phyloP scores from a whole-genome alignment of 1,284 basidiomycete species.

The Sporisorium scitamineum region DNA sequence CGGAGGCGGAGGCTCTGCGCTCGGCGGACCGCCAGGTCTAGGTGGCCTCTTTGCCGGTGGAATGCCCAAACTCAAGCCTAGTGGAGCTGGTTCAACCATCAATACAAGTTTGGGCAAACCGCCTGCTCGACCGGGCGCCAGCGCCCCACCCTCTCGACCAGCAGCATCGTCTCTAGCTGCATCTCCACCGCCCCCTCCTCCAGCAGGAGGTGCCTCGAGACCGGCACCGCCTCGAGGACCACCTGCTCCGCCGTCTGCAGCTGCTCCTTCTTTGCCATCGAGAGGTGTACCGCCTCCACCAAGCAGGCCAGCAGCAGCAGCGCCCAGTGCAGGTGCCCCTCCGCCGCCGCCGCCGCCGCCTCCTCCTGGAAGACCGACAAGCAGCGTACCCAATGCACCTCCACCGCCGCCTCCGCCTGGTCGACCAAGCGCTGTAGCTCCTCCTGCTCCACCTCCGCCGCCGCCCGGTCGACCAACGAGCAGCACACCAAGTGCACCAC shows the following conservation, averaged over 20 bases:
- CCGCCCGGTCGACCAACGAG: conserved; percentile 22
- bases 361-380: conserved; percentile 22
- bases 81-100: conserved; percentile 26
- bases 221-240: conserved; percentile 34
- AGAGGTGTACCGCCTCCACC: conserved; percentile 50
- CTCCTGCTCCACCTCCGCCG: conserved; percentile 32
- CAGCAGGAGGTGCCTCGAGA: conserved; percentile 11
- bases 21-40: conserved; percentile 75
- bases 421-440: conserved; percentile 27
- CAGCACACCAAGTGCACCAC: conserved; percentile 8
- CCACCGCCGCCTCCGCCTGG: conserved; percentile 41
- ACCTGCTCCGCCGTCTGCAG: conserved; percentile 40
- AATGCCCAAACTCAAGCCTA: conserved; percentile 82
- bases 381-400: conserved; percentile 19
- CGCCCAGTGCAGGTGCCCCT: conserved; percentile 11
- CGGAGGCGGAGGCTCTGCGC: conserved; percentile 69
- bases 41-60: conserved; percentile 88
- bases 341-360: conserved; percentile 39
- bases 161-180: conserved; percentile 26
- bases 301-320: conserved; percentile 34
- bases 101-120: conserved; percentile 44
- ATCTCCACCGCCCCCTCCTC: conserved; percentile 29
- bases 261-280: conserved; percentile 36
- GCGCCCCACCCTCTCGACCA: conserved; percentile 26
- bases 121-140: conserved; percentile 34